Evolutionary conservation across 164 flowering plant species (phyloP), one percentile per base, ranked within the genome.

Genomic region (Magnolia kwangsiensis): DNA sequence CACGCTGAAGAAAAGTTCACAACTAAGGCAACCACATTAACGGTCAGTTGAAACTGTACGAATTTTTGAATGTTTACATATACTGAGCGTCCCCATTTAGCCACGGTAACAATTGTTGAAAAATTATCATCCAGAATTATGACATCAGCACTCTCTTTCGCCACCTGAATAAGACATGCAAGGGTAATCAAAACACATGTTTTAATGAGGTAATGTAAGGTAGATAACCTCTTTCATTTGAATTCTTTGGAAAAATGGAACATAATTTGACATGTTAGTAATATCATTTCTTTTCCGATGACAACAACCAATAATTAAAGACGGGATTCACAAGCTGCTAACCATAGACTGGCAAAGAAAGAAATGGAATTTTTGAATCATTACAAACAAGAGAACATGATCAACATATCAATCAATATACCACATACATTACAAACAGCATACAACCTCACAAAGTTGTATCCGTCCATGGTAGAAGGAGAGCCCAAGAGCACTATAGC

Each of bases 101-200:
- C 95, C 69, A 90, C 96, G 14, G 91, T 89, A 37, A 87, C 95
- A 70, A 92, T 92, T 31, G 98, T 91, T 37, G 95, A 89, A 84
- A 94, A 94, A 78, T 94, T 94, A 76, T 92, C 97, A 80, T 94
- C 98, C 69, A 94, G 78, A 77, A 94, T 91, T 21, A 92, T 90
- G 68, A 94, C 91, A 89, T 92, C 98, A 37, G 97, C 96, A 85
- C 97, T 94, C 89, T 94, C 96, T 83, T 92, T 94, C 0, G 97
- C 98, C 73, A 94, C 98, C 96, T 92, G 86, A 77, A 67, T 8
- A 70, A 55, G 61, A 55, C 18, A 55, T 11, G n/a, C 7, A 19
- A 11, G n/a, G 16, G 49, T 49, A 6, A 50, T 49, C 72, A 49
- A 7, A 70, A 45, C 10, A n/a, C 61, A 8, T 7, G 55, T 18